Percentiles rank a stretch among this genome's conserved stretches.
Conservation (phyloP, 148 eudicot species). For the Hydrangea macrophylla region DNA sequence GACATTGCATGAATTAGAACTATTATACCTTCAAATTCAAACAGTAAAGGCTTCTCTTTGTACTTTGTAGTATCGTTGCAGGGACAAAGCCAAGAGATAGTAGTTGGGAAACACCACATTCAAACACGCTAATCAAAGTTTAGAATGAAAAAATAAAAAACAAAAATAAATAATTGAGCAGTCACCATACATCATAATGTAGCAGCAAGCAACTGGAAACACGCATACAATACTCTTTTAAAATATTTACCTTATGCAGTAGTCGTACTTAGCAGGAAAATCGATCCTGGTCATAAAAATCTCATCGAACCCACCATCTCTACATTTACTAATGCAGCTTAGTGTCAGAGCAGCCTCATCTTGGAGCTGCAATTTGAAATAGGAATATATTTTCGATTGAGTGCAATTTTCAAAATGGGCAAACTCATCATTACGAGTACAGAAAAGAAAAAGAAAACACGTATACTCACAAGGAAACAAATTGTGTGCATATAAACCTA, state of each 20-base stretch:
- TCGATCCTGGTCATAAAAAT: slow-evolving; percentile 77
- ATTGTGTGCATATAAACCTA: too few species aligned
- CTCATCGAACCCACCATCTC: slow-evolving; percentile 78
- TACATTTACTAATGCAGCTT: slow-evolving; percentile 52
- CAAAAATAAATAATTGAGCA: background rate
- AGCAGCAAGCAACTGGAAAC: slow-evolving; percentile 6
- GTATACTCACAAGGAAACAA: too few species aligned
- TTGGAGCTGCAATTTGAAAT: slow-evolving; percentile 53
- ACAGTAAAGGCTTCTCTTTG: too few species aligned
- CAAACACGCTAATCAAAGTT: too few species aligned
- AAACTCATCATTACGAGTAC: too few species aligned
- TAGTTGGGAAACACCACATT: too few species aligned
- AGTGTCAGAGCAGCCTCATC: slow-evolving; percentile 74
- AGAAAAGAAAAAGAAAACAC: too few species aligned
- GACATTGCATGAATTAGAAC: too few species aligned
- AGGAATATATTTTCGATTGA: slow-evolving; percentile 3
- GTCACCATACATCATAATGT: background rate
- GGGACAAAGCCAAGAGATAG: too few species aligned
- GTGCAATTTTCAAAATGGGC: background rate
- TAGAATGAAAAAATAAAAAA: background rate
- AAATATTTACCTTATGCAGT: slow-evolving; percentile 64
- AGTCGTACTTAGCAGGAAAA: slow-evolving; percentile 81
- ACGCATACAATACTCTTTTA: background rate
- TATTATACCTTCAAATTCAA: too few species aligned
- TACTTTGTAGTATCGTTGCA: too few species aligned